Conservation (phyloP, 768 basidiomycete species). For the Boletus insuetus region DNA sequence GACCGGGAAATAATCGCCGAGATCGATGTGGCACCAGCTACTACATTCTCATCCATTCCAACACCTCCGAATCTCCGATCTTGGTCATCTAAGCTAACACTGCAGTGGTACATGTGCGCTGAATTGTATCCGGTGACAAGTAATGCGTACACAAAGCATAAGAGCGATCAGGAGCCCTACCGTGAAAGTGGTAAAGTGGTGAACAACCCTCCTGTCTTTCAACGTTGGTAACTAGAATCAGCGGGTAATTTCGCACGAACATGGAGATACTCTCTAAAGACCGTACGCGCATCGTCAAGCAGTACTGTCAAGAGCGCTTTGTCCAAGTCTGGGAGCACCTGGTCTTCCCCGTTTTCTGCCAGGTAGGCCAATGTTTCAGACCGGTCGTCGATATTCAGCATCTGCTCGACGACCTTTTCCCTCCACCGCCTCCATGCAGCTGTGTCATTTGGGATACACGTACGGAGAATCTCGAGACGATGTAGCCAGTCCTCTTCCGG, state of each 20-base stretch:
- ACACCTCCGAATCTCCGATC: too few species aligned
- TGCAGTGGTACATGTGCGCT: too few species aligned
- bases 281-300: slow-evolving; percentile 16
- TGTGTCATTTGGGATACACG: slow-evolving; percentile 24
- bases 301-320: slow-evolving; percentile 2
- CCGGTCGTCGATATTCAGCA: not conserved
- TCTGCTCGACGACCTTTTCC: slow-evolving; percentile 19
- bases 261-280: slow-evolving; percentile 13
- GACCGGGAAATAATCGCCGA: too few species aligned
- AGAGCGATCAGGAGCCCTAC: too few species aligned
- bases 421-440: slow-evolving; percentile 22
- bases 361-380: not conserved
- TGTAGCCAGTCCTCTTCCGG: not conserved
- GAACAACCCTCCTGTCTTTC: too few species aligned
- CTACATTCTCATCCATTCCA: too few species aligned
- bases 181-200: too few species aligned
- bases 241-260: not conserved
- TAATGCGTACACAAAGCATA: too few species aligned
- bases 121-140: too few species aligned
- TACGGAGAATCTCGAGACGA: slow-evolving; percentile 11
- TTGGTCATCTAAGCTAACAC: too few species aligned
- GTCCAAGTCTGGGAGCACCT: not conserved
- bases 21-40: too few species aligned
- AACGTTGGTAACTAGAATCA: not conserved
- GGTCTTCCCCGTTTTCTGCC: not conserved